Conservation (phyloP, 225 moss, liverwort and hornwort genomes). For the Anthoceros angustus region DNA sequence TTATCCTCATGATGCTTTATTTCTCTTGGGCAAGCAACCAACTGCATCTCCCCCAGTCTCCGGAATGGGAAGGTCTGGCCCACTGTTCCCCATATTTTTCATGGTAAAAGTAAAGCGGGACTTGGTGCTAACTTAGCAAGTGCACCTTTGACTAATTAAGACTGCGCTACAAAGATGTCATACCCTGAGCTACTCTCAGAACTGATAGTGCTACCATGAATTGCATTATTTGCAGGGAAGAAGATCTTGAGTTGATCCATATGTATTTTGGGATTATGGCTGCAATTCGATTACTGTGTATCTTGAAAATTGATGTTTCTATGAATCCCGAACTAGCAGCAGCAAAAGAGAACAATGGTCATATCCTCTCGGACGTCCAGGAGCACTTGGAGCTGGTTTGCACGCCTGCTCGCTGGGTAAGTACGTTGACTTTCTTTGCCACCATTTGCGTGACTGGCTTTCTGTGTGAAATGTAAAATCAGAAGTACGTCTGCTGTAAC, state of each 20-base stretch:
- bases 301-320: conserved; percentile 36
- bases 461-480: conserved; percentile 1
- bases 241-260: conserved; percentile 86
- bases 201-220: too few relatives aligned
- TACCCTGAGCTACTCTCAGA: too few relatives aligned
- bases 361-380: conserved; percentile 46
- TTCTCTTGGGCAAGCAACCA: conserved; percentile 61
- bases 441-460: background rate
- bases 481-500: background rate
- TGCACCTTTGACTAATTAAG: too few relatives aligned
- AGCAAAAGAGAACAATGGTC: conserved; percentile 29
- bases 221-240: conserved; percentile 39
- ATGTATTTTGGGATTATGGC: conserved; percentile 90
- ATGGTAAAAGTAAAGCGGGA: background rate
- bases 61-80: conserved; percentile 37
- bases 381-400: conserved; percentile 65
- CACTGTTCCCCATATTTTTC: background rate
- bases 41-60: conserved; percentile 49
- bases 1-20: conserved; percentile 56
- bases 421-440: background rate
- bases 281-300: conserved; percentile 45
- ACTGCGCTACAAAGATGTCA: too few relatives aligned
- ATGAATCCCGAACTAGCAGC: conserved; percentile 21
- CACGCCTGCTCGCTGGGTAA: conserved; percentile 75
- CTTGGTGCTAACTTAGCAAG: background rate